These are phyloP conservation scores for Populus hybrid DNA, from an alignment of 441 rosid genomes.

Conservation along the genomic window DNA sequence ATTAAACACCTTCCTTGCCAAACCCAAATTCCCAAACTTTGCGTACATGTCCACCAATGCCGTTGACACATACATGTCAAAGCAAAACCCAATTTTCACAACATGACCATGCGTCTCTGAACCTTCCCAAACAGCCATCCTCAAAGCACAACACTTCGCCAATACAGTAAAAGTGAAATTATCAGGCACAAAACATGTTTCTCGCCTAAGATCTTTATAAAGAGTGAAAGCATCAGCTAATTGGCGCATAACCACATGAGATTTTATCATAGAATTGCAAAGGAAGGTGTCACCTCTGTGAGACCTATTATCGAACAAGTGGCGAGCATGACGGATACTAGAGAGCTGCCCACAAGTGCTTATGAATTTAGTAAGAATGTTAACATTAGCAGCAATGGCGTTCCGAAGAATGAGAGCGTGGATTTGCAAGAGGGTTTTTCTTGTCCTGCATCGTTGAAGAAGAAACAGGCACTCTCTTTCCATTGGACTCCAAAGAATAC, in stretches of 20 bases:
- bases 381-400: conserved; percentile 50
- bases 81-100: conserved; percentile 53
- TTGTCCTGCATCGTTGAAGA: conserved; percentile 41
- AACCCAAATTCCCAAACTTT: conserved; percentile 48
- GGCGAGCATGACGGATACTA: conserved; percentile 45
- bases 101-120: conserved; percentile 51
- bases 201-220: conserved; percentile 44
- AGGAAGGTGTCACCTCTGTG: conserved; percentile 53
- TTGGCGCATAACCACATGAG: conserved; percentile 39
- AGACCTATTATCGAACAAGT: conserved; percentile 47
- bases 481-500: conserved; percentile 39
- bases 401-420: conserved; percentile 65
- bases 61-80: conserved; percentile 63
- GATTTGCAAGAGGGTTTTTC: conserved; percentile 43
- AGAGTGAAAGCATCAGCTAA: conserved; percentile 42
- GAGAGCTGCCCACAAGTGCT: conserved; percentile 28
- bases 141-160: conserved; percentile 47
- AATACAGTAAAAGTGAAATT: conserved; percentile 55
- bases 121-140: conserved; percentile 44
- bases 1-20: conserved; percentile 62
- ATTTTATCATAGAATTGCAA: conserved; percentile 66
- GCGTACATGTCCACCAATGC: conserved; percentile 80
- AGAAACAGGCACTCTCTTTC: conserved; percentile 56
- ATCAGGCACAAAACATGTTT: conserved; percentile 50
- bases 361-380: conserved; percentile 57